Conservation (phyloP, 306 rosid genomes). For the Lotus japonicus region DNA sequence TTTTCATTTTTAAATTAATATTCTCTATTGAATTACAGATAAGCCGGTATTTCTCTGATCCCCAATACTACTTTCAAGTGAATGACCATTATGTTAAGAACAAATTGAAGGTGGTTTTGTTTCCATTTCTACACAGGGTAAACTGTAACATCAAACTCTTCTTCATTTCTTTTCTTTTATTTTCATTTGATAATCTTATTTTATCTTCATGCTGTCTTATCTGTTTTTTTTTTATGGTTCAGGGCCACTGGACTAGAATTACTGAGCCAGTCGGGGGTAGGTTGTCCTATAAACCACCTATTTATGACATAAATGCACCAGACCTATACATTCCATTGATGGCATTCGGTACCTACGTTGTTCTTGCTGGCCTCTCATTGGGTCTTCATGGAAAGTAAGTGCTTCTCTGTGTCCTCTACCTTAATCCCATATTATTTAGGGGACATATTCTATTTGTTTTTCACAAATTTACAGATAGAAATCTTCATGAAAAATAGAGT, state of each 20-base stretch:
- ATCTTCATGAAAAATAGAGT: too few species aligned
- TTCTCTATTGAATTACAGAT: constrained; percentile 48
- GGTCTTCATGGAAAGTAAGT: constrained; percentile 90
- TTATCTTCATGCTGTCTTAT: neutral
- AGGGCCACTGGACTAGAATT: constrained; percentile 99
- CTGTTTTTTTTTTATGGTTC: constrained; percentile 22
- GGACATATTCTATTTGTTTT: too few species aligned
- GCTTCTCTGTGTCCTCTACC: neutral
- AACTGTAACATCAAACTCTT: constrained; percentile 18
- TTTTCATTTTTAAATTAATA: constrained; percentile 11
- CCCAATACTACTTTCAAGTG: constrained; percentile 97
- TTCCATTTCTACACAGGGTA: constrained; percentile 96
- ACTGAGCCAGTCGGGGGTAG: constrained; percentile 98
- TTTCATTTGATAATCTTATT: constrained; percentile 3
- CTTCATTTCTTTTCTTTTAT: neutral
- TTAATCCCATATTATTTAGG: neutral
- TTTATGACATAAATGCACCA: constrained; percentile 95
- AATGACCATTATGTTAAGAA: constrained; percentile 91
- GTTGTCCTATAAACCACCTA: constrained; percentile 88
- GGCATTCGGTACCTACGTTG: constrained; percentile 95
- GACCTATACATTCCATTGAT: constrained; percentile 90
- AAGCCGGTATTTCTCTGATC: constrained; percentile 87
- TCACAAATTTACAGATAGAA: neutral
- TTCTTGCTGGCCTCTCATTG: constrained; percentile 93
- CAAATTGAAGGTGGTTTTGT: constrained; percentile 92